phyloP scores from a whole-genome alignment of 2,329 filamentous ascomycete species.

The Capronia epimyces region DNA sequence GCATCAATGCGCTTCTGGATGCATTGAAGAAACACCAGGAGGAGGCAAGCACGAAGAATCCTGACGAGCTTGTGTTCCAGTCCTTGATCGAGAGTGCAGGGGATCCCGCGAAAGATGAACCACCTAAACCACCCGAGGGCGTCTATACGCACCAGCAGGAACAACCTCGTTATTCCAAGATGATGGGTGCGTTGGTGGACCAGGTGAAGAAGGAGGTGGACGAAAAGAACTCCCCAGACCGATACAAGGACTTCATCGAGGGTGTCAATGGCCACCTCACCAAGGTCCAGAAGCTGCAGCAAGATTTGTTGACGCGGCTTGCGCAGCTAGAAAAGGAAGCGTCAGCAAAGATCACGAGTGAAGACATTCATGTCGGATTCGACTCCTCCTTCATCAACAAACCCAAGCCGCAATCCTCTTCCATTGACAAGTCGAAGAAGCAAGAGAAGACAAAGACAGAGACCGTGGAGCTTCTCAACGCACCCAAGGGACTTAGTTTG shows the following conservation, averaged over 20 bases:
- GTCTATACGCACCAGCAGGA: constrained; percentile 70
- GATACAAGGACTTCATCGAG: constrained; percentile 69
- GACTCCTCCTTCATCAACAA: constrained; percentile 78
- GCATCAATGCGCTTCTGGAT: constrained; percentile 72
- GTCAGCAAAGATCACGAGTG: constrained; percentile 85
- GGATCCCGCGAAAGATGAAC: constrained; percentile 65
- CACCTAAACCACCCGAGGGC: constrained; percentile 69
- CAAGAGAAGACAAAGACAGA: constrained; percentile 16
- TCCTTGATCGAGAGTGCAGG: constrained; percentile 77
- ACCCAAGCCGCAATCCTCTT: constrained; percentile 37
- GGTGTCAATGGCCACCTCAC: constrained; percentile 71
- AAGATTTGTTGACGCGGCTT: constrained; percentile 67
- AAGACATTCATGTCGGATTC: constrained; percentile 82
- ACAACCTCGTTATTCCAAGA: constrained; percentile 83
- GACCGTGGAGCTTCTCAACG: constrained; percentile 69
- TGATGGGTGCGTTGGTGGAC: constrained; percentile 95
- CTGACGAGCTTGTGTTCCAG: constrained; percentile 81
- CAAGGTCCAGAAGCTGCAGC: constrained; percentile 74
- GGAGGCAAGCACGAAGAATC: constrained; percentile 58
- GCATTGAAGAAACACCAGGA: constrained; percentile 68
- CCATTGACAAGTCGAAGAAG: constrained; percentile 32
- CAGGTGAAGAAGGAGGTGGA: constrained; percentile 84
- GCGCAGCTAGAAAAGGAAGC: constrained; percentile 80
- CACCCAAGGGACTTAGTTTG: constrained; percentile 27
- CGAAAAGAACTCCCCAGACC: constrained; percentile 63